These are phyloP conservation scores for Clavaria fumosa DNA, from an alignment of 768 basidiomycete species.

Conservation along the genomic window DNA sequence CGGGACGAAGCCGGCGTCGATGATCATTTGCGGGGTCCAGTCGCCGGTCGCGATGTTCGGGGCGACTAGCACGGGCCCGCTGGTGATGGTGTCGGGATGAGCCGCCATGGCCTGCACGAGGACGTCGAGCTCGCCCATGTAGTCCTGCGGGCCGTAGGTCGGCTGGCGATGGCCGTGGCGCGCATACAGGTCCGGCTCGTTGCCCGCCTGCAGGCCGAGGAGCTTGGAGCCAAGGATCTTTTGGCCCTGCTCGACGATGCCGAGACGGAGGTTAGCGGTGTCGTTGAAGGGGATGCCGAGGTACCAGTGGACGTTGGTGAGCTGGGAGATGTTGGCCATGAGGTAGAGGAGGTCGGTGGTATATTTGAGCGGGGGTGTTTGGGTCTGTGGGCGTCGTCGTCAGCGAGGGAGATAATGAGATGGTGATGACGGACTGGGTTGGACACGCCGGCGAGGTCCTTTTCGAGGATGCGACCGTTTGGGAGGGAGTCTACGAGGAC, in stretches of 20 bases:
- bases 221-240: constrained; percentile 52
- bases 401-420: too few relatives aligned
- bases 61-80: constrained; percentile 38
- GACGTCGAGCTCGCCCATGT: constrained; percentile 8
- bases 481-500: constrained; percentile 32
- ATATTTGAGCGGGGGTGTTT: constrained; percentile 52
- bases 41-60: constrained; percentile 34
- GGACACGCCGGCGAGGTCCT: constrained; percentile 20
- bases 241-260: constrained; percentile 45
- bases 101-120: constrained; percentile 34
- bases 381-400: too few relatives aligned
- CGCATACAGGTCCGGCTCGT: constrained; percentile 46
- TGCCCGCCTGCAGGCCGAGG: constrained; percentile 56
- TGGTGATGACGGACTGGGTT: constrained; percentile 26
- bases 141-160: constrained; percentile 17
- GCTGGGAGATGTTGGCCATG: constrained; percentile 42
- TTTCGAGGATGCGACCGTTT: constrained; percentile 35
- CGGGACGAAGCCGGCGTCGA: constrained; percentile 38
- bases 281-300: constrained; percentile 52
- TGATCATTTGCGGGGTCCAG: constrained; percentile 39
- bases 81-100: too few relatives aligned
- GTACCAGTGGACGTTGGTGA: constrained; percentile 54
- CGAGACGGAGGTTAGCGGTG: constrained; percentile 34
- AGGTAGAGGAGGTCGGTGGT: constrained; percentile 54
- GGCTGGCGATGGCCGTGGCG: constrained; percentile 6